phyloP scores from a whole-genome alignment of 495 filamentous ascomycete species.

The Penicillium turbatum region DNA sequence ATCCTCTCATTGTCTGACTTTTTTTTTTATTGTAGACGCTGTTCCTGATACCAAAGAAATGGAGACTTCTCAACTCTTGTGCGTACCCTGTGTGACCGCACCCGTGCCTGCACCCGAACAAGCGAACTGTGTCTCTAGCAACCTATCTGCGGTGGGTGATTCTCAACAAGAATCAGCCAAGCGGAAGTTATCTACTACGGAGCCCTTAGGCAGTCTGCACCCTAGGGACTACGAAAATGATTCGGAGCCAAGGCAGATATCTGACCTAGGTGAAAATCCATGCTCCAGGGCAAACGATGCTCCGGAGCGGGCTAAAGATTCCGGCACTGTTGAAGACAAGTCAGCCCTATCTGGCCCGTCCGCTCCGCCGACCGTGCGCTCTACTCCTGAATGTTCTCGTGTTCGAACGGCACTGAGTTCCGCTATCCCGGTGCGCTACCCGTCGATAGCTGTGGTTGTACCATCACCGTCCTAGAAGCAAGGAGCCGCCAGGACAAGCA shows the following conservation, averaged over 20 bases:
- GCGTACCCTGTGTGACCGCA: neutral
- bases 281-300: slow-evolving; percentile 6
- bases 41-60: slow-evolving; percentile 4
- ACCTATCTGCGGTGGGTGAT: slow-evolving; percentile 6
- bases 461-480: slow-evolving; percentile 7
- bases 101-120: slow-evolving; percentile 7
- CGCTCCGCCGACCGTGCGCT: neutral
- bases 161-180: slow-evolving; percentile 7
- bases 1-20: slow-evolving; percentile 10
- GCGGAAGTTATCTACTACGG: slow-evolving; percentile 5
- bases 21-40: slow-evolving; percentile 4
- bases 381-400: neutral
- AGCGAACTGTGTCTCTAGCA: slow-evolving; percentile 7
- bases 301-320: slow-evolving; percentile 1
- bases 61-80: slow-evolving; percentile 5
- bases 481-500: slow-evolving; percentile 11
- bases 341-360: neutral
- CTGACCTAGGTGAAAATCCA: slow-evolving; percentile 4
- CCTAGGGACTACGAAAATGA: slow-evolving; percentile 3
- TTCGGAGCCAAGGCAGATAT: slow-evolving; percentile 8
- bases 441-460: slow-evolving; percentile 13
- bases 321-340: slow-evolving; percentile 4
- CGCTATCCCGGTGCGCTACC: slow-evolving; percentile 4
- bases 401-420: slow-evolving; percentile 6
- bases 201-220: neutral